Evolutionary conservation across 306 rosid species (phyloP), one percentile per base, ranked within the genome.

Genomic region (Cucurbita moschata): DNA sequence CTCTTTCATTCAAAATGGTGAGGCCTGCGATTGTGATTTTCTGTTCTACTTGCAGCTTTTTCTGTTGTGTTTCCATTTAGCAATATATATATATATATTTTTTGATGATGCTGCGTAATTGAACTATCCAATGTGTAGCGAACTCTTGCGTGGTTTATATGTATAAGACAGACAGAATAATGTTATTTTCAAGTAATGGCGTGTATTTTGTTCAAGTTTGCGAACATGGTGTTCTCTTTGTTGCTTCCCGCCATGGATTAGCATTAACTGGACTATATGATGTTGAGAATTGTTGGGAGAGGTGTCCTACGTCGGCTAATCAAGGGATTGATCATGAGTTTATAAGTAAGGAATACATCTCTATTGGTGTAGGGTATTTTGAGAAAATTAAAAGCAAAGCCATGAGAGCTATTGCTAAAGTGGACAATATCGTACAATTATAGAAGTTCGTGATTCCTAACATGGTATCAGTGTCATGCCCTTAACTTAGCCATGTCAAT

Each of bases 1-100:
- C 97, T 35, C 83, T 90, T 50, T 87, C 89, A 65, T 77, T 42
- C 72, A 78, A 82, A 77, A 94, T 89, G 98, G 98, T 88, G 82
- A 39, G 3, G 8, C 76, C 40, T 47, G 30, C 26, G 35, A 52
- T 71, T 9, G 42, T 43, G 77, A 13, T 6, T 50, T 74, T 46
- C 49, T 10, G 30, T 39, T 43, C 51, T 19, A 10, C 11, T 1
- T 43, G 65, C 49, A 38, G 69, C 49, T 39, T 39, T 62, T 7
- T 4, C 23, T 38, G 23, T 15, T 63, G 69, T 16, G 69, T 63
- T 16, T 62, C 6, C 54, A 40, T 37, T 37, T 7, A 61, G 68
- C 23, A 15, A 4, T n/a, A n/a, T n/a, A n/a, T n/a, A 26, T 30
- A 2, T 30, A 11, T 58, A 30, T 30, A 8, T 38, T 66, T 66